These are phyloP conservation scores for Aspergillus sp. DNA, from an alignment of 2,329 filamentous ascomycete genomes.

Conservation along the genomic window DNA sequence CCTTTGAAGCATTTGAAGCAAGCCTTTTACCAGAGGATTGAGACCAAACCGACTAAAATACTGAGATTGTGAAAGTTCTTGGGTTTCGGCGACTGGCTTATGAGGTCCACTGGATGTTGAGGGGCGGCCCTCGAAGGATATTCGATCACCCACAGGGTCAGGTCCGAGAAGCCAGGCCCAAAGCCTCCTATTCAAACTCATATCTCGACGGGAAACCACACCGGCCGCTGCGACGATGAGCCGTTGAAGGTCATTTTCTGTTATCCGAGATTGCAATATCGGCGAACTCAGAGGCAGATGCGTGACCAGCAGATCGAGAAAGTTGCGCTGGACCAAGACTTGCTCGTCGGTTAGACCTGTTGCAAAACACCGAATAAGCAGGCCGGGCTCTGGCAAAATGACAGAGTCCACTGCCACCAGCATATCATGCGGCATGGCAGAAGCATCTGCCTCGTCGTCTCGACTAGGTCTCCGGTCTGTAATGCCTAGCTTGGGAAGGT, in stretches of 20 bases:
- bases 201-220: constrained; percentile 86
- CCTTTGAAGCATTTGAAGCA: constrained; percentile 72
- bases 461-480: constrained; percentile 32
- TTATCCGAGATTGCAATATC: constrained; percentile 74
- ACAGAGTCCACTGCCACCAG: constrained; percentile 47
- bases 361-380: constrained; percentile 87
- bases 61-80: constrained; percentile 61
- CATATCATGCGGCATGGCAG: constrained; percentile 27
- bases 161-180: constrained; percentile 96
- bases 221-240: constrained; percentile 80
- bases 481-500: constrained; percentile 69
- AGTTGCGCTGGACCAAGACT: constrained; percentile 87
- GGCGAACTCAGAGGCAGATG: constrained; percentile 82
- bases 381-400: constrained; percentile 77
- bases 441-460: constrained; percentile 28
- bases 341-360: constrained; percentile 86
- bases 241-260: constrained; percentile 73
- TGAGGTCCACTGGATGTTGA: constrained; percentile 28
- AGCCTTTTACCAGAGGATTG: constrained; percentile 68
- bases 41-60: constrained; percentile 85
- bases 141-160: constrained; percentile 48
- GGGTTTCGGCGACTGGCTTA: constrained; percentile 31
- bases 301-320: constrained; percentile 86
- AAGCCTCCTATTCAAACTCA: constrained; percentile 92
- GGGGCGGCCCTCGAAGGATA: constrained; percentile 29